phyloP scores from a whole-genome alignment of 2,329 filamentous ascomycete genomes.

The Colletotrichum paranaense region DNA sequence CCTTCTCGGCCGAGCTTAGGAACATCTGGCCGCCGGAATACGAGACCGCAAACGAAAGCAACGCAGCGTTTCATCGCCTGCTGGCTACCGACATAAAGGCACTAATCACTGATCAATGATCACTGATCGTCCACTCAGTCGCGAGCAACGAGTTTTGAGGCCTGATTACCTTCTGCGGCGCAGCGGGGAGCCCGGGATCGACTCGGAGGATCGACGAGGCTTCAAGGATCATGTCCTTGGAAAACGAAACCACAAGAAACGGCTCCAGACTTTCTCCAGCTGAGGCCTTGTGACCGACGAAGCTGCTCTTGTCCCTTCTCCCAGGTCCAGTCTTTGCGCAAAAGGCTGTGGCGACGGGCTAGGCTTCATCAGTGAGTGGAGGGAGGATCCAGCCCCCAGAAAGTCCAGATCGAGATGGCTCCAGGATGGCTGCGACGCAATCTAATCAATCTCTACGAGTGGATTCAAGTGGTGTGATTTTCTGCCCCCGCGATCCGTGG shows the following conservation, averaged over 20 bases:
- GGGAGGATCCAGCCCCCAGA: not conserved
- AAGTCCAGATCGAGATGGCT: constrained; percentile 16
- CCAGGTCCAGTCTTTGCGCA: not conserved
- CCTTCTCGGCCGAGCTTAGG: constrained; percentile 11
- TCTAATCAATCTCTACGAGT: constrained; percentile 21
- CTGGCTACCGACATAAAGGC: constrained; percentile 13
- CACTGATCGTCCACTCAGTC: constrained; percentile 5
- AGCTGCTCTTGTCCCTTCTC: not conserved
- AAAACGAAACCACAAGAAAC: constrained; percentile 6
- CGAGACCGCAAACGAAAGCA: constrained; percentile 7
- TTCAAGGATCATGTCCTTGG: constrained; percentile 9
- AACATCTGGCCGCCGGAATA: constrained; percentile 14
- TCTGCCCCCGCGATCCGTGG: constrained; percentile 15
- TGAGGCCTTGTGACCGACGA: constrained; percentile 1
- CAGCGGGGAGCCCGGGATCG: not conserved
- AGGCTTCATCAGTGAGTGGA: not conserved
- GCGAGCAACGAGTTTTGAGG: not conserved
- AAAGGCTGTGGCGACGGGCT: not conserved
- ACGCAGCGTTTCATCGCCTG: constrained; percentile 15
- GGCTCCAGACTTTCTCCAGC: not conserved
- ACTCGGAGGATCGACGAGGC: constrained; percentile 6
- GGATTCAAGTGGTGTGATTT: constrained; percentile 24
- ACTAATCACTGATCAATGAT: not conserved
- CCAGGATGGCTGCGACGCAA: constrained; percentile 26
- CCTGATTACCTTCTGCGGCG: not conserved